Percentiles rank a stretch among this genome's conserved stretches.
Evolutionary conservation across 2,329 filamentous ascomycete species (phyloP).

Genomic region (Trichoderma oligosporum): DNA sequence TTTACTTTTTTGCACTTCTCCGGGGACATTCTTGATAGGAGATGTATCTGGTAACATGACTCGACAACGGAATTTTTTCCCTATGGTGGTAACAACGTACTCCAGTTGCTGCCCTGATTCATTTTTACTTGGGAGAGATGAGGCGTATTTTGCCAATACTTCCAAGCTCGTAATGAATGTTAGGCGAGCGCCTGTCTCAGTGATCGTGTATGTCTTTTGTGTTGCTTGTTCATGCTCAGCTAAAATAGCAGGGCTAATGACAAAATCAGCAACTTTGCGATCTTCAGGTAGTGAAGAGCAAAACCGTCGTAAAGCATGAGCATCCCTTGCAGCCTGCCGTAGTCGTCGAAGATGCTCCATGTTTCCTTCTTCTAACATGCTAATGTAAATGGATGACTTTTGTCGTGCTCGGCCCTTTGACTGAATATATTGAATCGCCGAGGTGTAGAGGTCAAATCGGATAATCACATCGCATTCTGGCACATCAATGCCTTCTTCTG

Average conservation of each 20-base stretch:
- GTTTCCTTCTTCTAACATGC: constrained; percentile 76
- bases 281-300: constrained; percentile 72
- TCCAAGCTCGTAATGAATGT: constrained; percentile 71
- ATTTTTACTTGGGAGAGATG: constrained; percentile 48
- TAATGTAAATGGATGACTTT: constrained; percentile 71
- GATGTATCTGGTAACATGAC: constrained; percentile 72
- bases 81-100: constrained; percentile 59
- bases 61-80: constrained; percentile 67
- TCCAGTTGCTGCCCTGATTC: constrained; percentile 40
- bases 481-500: constrained; percentile 65
- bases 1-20: constrained; percentile 64
- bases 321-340: constrained; percentile 56
- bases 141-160: constrained; percentile 69
- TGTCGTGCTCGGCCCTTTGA: constrained; percentile 84
- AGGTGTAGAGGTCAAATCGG: constrained; percentile 81
- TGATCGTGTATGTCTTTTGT: constrained; percentile 56
- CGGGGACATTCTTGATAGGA: constrained; percentile 64
- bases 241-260: constrained; percentile 21
- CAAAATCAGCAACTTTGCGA: constrained; percentile 46
- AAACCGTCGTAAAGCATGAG: constrained; percentile 66
- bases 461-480: constrained; percentile 65
- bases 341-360: constrained; percentile 53
- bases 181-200: constrained; percentile 68
- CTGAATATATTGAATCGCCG: constrained; percentile 92
- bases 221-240: constrained; percentile 24